phyloP scores from a whole-genome alignment of 2,329 filamentous ascomycete genomes.

The Botrytis sinoallii region DNA sequence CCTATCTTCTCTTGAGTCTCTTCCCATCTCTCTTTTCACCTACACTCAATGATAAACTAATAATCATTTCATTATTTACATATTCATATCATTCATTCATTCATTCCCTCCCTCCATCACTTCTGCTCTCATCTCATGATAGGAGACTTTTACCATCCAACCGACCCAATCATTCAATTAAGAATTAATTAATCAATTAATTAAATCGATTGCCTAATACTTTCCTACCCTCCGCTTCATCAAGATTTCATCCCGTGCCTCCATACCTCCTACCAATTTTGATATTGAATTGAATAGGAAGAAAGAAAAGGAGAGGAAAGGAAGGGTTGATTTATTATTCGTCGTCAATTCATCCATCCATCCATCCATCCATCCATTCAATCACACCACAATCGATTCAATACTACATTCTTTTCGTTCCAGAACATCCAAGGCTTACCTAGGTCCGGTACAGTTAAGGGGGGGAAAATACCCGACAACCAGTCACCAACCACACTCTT shows the following conservation, averaged over 20 bases:
- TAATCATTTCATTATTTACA: background rate
- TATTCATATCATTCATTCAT: background rate
- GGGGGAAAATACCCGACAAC: background rate
- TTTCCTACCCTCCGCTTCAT: background rate
- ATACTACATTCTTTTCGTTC: constrained; percentile 2
- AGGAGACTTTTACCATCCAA: background rate
- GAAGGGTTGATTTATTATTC: background rate
- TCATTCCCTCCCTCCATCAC: background rate
- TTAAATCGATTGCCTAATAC: background rate
- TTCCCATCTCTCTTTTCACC: background rate
- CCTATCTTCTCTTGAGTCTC: background rate
- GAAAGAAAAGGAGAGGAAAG: background rate
- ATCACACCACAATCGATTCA: background rate
- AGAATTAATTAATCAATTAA: constrained; percentile 7
- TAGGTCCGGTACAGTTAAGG: background rate
- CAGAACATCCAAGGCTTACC: background rate
- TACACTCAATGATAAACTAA: background rate
- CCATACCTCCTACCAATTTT: background rate
- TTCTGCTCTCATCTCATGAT: background rate
- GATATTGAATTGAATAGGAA: background rate
- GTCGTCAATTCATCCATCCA: background rate
- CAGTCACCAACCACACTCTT: constrained; percentile 11
- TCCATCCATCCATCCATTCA: background rate
- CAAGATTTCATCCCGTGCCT: too few species aligned
- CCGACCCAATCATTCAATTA: constrained; percentile 8